Evolutionary conservation across 371 early-diverging fungal genomes (phyloP).

Genomic region (Apophysomyces ossiformis): DNA sequence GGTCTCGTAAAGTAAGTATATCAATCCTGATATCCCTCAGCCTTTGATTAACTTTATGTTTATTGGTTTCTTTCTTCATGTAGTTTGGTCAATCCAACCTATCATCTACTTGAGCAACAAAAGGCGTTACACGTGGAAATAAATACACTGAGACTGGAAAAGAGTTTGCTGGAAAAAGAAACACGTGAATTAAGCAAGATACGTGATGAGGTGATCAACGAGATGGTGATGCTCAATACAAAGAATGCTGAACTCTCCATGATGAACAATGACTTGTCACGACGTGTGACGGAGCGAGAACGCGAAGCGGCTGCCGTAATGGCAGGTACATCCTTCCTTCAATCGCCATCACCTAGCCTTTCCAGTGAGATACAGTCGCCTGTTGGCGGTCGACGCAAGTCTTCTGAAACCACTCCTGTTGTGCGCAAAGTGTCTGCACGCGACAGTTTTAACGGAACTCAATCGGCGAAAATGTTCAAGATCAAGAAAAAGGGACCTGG

Average conservation of each 20-base stretch:
- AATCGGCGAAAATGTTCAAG: slow-evolving; percentile 45
- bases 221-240: slow-evolving; percentile 57
- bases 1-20: slow-evolving; percentile 32
- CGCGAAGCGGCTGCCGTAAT: slow-evolving; percentile 32
- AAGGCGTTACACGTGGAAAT: slow-evolving; percentile 36
- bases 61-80: not conserved
- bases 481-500: slow-evolving; percentile 38
- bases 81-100: slow-evolving; percentile 19
- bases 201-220: slow-evolving; percentile 51
- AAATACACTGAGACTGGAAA: slow-evolving; percentile 32
- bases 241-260: slow-evolving; percentile 58
- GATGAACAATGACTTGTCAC: slow-evolving; percentile 61
- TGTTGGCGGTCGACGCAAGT: slow-evolving; percentile 21
- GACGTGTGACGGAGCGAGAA: slow-evolving; percentile 44
- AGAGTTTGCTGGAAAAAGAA: slow-evolving; percentile 29
- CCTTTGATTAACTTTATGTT: not conserved
- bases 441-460: slow-evolving; percentile 35
- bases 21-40: not conserved
- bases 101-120: slow-evolving; percentile 28
- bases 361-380: slow-evolving; percentile 27
- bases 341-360: slow-evolving; percentile 29
- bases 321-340: slow-evolving; percentile 28
- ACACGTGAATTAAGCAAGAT: slow-evolving; percentile 31
- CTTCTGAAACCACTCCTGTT: slow-evolving; percentile 20
- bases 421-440: slow-evolving; percentile 25